Evolutionary conservation across 1,139 yeast species (phyloP).

Genomic region (Starmera stellimalicola): DNA sequence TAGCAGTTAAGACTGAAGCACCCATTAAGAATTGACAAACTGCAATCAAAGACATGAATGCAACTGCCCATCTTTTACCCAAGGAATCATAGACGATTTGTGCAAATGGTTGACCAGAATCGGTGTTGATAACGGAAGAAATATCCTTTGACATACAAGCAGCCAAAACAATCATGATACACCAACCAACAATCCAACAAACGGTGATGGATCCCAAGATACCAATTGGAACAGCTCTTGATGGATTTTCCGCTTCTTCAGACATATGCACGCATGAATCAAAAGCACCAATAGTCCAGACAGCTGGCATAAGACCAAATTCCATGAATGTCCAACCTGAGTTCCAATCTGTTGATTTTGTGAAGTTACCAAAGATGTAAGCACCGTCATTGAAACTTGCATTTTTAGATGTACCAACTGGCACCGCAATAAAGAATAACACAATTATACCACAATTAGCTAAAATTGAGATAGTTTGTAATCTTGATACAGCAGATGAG

Average conservation of each 20-base stretch:
- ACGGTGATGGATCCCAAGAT: constrained; percentile 41
- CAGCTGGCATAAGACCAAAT: constrained; percentile 47
- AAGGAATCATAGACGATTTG: constrained; percentile 50
- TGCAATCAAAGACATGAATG: constrained; percentile 44
- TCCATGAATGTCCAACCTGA: constrained; percentile 51
- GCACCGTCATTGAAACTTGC: constrained; percentile 23
- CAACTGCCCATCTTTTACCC: constrained; percentile 56
- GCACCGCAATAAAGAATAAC: constrained; percentile 52
- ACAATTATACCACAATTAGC: constrained; percentile 42
- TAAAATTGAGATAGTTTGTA: constrained; percentile 47
- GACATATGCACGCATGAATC: constrained; percentile 61
- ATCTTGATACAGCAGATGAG: constrained; percentile 36
- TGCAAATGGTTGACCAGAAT: constrained; percentile 45
- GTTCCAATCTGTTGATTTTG: constrained; percentile 41
- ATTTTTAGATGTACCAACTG: constrained; percentile 34
- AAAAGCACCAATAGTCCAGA: constrained; percentile 54
- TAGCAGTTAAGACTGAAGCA: constrained; percentile 35
- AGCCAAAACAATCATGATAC: constrained; percentile 37
- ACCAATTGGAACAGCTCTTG: constrained; percentile 54
- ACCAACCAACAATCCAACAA: constrained; percentile 48
- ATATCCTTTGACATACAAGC: constrained; percentile 46
- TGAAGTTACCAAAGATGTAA: constrained; percentile 39
- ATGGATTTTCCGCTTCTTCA: constrained; percentile 56
- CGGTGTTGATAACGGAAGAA: constrained; percentile 27
- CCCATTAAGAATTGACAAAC: constrained; percentile 54